Conservation (phyloP, 2,329 filamentous ascomycete species). For the Dothideomycetidae sp. region DNA sequence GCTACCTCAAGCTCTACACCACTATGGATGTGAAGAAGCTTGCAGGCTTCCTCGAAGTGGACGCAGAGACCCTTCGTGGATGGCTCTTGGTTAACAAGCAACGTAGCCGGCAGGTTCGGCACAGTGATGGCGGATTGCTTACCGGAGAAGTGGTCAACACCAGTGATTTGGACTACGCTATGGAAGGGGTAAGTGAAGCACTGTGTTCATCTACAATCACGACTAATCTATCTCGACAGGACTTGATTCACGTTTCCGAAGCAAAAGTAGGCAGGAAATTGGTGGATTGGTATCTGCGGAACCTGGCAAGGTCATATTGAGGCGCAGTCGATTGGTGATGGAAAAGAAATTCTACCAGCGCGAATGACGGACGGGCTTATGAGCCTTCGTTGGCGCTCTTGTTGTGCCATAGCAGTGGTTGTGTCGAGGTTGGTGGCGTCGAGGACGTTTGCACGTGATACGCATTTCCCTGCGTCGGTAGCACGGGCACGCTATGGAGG, state of each 20-base stretch:
- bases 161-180: conserved; percentile 90
- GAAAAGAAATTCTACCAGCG: too few species aligned
- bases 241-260: conserved; percentile 96
- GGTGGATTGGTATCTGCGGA: conserved; percentile 98
- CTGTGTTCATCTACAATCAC: background rate
- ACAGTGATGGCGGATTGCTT: conserved; percentile 76
- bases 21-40: conserved; percentile 99
- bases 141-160: conserved; percentile 89
- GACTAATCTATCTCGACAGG: conserved; percentile 35
- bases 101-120: conserved; percentile 89
- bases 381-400: too few species aligned
- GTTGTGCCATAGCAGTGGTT: too few species aligned
- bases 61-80: conserved; percentile 86
- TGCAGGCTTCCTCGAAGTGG: conserved; percentile 88
- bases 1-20: conserved; percentile 96
- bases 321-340: too few species aligned
- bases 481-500: too few species aligned
- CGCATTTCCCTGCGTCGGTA: too few species aligned
- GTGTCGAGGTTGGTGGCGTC: too few species aligned
- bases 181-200: conserved; percentile 74
- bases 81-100: conserved; percentile 98
- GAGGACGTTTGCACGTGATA: too few species aligned
- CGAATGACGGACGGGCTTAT: too few species aligned
- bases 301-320: conserved; percentile 88
- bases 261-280: conserved; percentile 95